Evolutionary conservation across 768 basidiomycete species (phyloP).

Genomic region (Leccinum rimulosum): DNA sequence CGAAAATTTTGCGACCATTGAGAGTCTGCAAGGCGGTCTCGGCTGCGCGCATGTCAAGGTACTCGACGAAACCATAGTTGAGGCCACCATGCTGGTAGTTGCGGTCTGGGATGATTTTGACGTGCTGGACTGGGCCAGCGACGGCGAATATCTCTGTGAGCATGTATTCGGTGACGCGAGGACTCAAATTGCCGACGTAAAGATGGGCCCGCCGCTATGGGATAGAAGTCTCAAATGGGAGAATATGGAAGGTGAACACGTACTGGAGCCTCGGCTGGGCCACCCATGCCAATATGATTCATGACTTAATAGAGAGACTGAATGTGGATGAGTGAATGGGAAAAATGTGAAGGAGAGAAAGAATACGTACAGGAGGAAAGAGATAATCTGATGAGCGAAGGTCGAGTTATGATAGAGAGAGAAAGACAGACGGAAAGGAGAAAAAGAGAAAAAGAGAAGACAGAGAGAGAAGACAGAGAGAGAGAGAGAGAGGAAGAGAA

Average conservation of each 20-base stretch:
- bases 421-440: constrained; percentile 36
- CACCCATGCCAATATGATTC: constrained; percentile 72
- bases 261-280: constrained; percentile 76
- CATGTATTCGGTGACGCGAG: constrained; percentile 99
- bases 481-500: constrained; percentile 17
- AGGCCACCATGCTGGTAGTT: constrained; percentile 99
- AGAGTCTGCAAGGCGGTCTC: constrained; percentile 98
- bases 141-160: constrained; percentile 97
- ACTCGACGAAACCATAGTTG: constrained; percentile 99
- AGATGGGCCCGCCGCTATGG: constrained; percentile 88
- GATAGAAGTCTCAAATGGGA: constrained; percentile 4
- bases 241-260: constrained; percentile 26
- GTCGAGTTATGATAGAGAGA: constrained; percentile 35
- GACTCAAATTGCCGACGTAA: constrained; percentile 97
- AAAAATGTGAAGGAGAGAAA: constrained; percentile 7
- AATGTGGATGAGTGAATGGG: constrained; percentile 17
- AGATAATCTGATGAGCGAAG: constrained; percentile 40
- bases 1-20: constrained; percentile 99
- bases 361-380: constrained; percentile 32
- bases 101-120: constrained; percentile 99
- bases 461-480: constrained; percentile 18
- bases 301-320: constrained; percentile 51
- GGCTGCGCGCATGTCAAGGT: constrained; percentile 97
- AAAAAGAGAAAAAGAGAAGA: constrained; percentile 32
- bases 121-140: constrained; percentile 95